These are phyloP conservation scores for Schwanniomyces pseudopolymorphus DNA, from an alignment of 805 yeast species.

Conservation along the genomic window DNA sequence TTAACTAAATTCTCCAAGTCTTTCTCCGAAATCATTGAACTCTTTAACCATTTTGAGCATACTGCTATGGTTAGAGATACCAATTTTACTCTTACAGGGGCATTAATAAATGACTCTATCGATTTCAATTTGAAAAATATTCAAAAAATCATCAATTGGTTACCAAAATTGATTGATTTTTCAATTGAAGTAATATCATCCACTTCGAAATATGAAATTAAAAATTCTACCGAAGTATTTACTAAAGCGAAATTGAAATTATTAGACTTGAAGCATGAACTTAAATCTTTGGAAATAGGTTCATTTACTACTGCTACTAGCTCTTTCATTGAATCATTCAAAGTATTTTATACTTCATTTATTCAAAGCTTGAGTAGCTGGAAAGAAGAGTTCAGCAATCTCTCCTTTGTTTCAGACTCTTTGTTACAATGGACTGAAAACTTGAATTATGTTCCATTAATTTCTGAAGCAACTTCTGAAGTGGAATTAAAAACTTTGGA, in stretches of 20 bases:
- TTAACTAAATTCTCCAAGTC: slow-evolving; percentile 31
- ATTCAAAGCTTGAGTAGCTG: slow-evolving; percentile 28
- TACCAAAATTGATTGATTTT: slow-evolving; percentile 39
- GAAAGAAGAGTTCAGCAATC: slow-evolving; percentile 26
- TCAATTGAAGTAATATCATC: slow-evolving; percentile 19
- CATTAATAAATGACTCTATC: slow-evolving; percentile 17
- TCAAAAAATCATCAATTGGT: slow-evolving; percentile 19
- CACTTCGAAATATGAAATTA: slow-evolving; percentile 8
- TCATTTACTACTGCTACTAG: slow-evolving; percentile 14
- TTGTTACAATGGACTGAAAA: slow-evolving; percentile 47
- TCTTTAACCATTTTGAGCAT: slow-evolving; percentile 13
- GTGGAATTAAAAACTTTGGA: slow-evolving; percentile 20
- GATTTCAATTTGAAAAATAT: slow-evolving; percentile 16
- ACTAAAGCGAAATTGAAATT: slow-evolving; percentile 15
- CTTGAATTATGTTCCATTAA: slow-evolving; percentile 14
- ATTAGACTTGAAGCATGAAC: slow-evolving; percentile 7
- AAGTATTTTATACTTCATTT: slow-evolving; percentile 21
- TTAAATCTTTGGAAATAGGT: slow-evolving; percentile 21
- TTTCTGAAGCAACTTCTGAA: slow-evolving; percentile 25
- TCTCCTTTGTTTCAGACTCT: slow-evolving; percentile 49
- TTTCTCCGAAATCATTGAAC: slow-evolving; percentile 11
- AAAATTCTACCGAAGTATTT: slow-evolving; percentile 11
- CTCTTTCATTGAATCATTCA: slow-evolving; percentile 19
- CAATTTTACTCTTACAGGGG: slow-evolving; percentile 10
- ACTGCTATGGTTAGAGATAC: slow-evolving; percentile 11